A percentile compares a stretch with the other conserved stretches of the same genome.
Conservation (phyloP, 2,329 filamentous ascomycete species). For the Trichoderma arundinaceum region DNA sequence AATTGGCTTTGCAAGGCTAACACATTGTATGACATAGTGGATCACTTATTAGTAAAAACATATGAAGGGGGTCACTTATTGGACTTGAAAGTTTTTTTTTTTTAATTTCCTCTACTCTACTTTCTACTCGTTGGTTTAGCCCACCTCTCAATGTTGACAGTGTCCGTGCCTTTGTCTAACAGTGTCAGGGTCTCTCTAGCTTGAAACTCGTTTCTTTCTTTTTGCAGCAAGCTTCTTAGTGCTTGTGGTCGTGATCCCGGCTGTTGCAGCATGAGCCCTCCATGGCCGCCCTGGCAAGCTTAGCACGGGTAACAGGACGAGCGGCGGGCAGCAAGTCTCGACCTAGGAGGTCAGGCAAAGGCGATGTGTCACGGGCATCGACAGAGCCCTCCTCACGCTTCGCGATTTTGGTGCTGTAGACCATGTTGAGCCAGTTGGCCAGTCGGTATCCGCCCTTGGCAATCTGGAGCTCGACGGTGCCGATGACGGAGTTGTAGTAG, state of each 20-base stretch:
- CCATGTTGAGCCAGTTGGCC: constrained; percentile 42
- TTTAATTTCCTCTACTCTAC: no score
- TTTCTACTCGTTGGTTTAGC: no score
- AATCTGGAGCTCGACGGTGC: constrained; percentile 51
- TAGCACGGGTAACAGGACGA: constrained; percentile 38
- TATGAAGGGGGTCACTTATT: no score
- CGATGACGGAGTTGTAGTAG: constrained; percentile 49
- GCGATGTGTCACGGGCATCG: not conserved
- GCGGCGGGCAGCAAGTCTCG: constrained; percentile 38
- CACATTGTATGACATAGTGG: no score
- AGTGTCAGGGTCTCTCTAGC: not conserved
- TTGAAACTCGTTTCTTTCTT: not conserved
- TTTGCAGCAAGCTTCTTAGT: constrained; percentile 17
- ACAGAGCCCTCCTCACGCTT: constrained; percentile 11
- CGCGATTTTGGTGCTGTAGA: constrained; percentile 37
- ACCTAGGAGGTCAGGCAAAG: constrained; percentile 36
- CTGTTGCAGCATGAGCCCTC: constrained; percentile 35
- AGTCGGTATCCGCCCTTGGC: constrained; percentile 52
- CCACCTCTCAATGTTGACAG: no score
- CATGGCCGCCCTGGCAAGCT: constrained; percentile 39
- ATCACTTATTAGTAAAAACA: no score
- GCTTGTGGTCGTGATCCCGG: constrained; percentile 29
- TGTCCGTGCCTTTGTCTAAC: no score
- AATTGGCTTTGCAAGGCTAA: no score
- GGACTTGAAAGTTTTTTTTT: no score